Conservation (phyloP, 2,329 filamentous ascomycete species). For the Teratosphaeria epicoccoides region DNA sequence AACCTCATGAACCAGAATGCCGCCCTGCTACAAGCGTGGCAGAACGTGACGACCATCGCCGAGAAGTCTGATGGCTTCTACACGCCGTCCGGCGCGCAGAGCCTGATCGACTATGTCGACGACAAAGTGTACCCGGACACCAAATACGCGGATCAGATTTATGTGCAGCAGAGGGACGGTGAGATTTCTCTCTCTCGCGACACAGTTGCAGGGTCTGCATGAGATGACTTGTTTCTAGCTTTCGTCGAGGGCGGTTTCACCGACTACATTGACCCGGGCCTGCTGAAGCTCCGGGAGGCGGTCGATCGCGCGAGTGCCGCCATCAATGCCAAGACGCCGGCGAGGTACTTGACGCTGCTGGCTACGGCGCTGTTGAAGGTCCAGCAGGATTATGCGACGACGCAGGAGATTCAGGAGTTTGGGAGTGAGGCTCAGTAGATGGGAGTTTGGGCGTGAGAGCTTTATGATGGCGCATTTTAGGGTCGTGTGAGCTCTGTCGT, state of each 20-base stretch:
- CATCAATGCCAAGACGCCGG: background rate
- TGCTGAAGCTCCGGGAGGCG: background rate
- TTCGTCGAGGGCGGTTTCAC: background rate
- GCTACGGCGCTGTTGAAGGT: background rate
- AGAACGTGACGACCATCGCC: background rate
- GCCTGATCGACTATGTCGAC: background rate
- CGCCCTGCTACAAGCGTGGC: background rate
- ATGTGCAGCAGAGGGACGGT: background rate
- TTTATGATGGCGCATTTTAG: too few species aligned
- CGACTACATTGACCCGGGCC: background rate
- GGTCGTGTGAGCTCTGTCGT: too few species aligned
- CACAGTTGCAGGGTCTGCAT: background rate
- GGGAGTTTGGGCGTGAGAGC: too few species aligned
- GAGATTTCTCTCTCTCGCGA: background rate
- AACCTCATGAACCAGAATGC: background rate
- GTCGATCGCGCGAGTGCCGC: background rate
- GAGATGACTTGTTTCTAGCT: background rate
- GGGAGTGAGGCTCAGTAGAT: too few species aligned
- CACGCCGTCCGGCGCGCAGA: background rate
- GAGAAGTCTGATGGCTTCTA: background rate
- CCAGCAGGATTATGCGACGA: background rate
- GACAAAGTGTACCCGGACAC: background rate
- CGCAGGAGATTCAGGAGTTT: background rate
- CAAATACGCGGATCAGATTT: background rate
- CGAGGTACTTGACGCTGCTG: background rate